Conservation (phyloP, 371 early-diverging fungal species). For the Mucor irregularis region DNA sequence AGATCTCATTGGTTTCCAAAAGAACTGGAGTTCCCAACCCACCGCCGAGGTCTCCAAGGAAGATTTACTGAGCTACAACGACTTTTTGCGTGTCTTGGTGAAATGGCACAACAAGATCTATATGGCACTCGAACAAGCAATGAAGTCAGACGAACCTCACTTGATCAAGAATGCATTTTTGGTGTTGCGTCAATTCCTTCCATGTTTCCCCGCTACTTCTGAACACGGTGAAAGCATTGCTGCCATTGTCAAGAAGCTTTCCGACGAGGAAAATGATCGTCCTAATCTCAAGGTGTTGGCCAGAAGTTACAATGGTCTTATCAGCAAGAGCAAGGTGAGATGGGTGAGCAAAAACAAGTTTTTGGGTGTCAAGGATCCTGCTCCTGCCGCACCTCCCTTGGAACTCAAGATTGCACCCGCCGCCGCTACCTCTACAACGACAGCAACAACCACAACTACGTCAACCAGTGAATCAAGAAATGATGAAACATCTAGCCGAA, state of each 20-base stretch:
- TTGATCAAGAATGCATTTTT: constrained; percentile 76
- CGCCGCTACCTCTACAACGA: neutral
- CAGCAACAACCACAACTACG: neutral
- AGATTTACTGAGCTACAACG: constrained; percentile 60
- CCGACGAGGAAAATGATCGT: constrained; percentile 29
- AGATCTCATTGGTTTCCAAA: constrained; percentile 74
- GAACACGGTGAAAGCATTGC: constrained; percentile 53
- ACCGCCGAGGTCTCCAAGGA: constrained; percentile 49
- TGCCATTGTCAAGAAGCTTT: constrained; percentile 32
- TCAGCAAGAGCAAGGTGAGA: constrained; percentile 32
- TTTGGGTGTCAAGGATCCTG: constrained; percentile 20
- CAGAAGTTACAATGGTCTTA: constrained; percentile 34
- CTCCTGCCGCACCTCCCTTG: constrained; percentile 15
- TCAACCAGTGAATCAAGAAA: too few relatives aligned
- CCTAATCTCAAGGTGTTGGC: constrained; percentile 47
- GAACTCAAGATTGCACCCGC: constrained; percentile 9
- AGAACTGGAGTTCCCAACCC: constrained; percentile 53
- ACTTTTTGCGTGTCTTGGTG: constrained; percentile 71
- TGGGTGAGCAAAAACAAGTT: constrained; percentile 38
- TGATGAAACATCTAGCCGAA: too few relatives aligned
- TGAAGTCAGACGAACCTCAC: constrained; percentile 68
- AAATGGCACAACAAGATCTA: constrained; percentile 79
- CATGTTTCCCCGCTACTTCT: constrained; percentile 62
- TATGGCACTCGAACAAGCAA: constrained; percentile 42
- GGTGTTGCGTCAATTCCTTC: constrained; percentile 63